phyloP scores from a whole-genome alignment of 2,329 filamentous ascomycete genomes.

The Exophiala mesophila region DNA sequence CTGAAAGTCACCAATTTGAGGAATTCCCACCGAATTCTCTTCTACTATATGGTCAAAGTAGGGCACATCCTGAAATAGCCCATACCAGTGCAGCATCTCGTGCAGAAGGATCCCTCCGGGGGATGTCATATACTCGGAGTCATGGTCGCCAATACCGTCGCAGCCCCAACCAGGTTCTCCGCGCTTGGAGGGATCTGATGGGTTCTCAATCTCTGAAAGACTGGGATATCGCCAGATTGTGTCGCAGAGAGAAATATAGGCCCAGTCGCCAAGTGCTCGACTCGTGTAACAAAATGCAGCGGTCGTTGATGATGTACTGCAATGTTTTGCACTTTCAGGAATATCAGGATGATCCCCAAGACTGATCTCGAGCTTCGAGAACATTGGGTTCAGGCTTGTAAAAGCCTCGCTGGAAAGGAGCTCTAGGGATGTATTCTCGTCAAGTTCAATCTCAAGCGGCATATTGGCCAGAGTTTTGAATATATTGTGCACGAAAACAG shows the following conservation, averaged over 20 bases:
- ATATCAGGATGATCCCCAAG: not conserved
- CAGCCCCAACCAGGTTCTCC: slow-evolving; percentile 4
- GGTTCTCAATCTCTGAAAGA: not conserved
- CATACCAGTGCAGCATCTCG: slow-evolving; percentile 5
- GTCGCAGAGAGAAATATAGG: not conserved
- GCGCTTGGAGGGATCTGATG: not conserved
- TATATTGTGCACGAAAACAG: slow-evolving; percentile 7
- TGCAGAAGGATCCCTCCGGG: slow-evolving; percentile 6
- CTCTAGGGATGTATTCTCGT: not conserved
- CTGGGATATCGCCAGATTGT: not conserved
- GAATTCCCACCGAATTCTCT: not conserved
- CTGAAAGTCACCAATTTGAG: not conserved
- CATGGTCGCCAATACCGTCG: slow-evolving; percentile 2
- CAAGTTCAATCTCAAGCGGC: not conserved
- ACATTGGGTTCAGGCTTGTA: not conserved
- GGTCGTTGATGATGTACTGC: not conserved
- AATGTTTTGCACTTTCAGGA: not conserved
- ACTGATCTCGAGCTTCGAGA: not conserved
- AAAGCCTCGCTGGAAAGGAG: not conserved
- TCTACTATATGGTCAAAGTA: not conserved
- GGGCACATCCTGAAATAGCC: not conserved
- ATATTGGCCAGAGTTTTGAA: slow-evolving; percentile 12
- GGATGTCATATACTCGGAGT: slow-evolving; percentile 3
- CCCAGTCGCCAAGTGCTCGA: not conserved
- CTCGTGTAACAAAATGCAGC: not conserved